phyloP scores from a whole-genome alignment of 2,329 filamentous ascomycete species.

The Botrytis aclada region DNA sequence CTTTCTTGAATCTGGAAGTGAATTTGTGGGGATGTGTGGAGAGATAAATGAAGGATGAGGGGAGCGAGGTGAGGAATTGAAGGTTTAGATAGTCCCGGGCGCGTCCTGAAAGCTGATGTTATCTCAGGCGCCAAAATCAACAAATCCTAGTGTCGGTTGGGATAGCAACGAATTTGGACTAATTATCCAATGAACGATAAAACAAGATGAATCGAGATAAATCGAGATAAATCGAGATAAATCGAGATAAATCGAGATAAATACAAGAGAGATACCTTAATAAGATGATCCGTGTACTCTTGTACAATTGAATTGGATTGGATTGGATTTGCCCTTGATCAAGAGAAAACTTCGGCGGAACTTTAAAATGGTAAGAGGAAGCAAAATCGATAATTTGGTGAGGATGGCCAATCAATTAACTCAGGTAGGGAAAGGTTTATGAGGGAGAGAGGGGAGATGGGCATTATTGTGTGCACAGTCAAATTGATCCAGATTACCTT shows the following conservation, averaged over 20 bases:
- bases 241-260: no score
- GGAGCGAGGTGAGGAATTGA: conserved; percentile 1
- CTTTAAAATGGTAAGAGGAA: background rate
- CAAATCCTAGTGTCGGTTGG: conserved; percentile 9
- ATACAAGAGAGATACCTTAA: background rate
- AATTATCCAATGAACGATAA: background rate
- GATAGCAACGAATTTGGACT: conserved; percentile 1
- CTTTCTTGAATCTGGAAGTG: background rate
- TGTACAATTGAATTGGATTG: background rate
- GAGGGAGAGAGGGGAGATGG: background rate
- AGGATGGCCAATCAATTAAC: background rate
- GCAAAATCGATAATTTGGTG: background rate
- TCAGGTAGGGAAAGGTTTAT: background rate
- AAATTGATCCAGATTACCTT: no score
- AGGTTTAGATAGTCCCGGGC: conserved; percentile 16
- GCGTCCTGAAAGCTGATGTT: conserved; percentile 4
- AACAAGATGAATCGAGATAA: no score
- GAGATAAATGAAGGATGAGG: conserved; percentile 4
- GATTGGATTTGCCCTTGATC: background rate
- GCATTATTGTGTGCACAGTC: background rate
- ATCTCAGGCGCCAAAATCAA: conserved; percentile 21
- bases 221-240: no score
- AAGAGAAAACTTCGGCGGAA: background rate
- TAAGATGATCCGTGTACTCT: background rate
- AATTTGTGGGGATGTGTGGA: conserved; percentile 16